phyloP scores from a whole-genome alignment of 768 basidiomycete species.

The Lentinula boryana region DNA sequence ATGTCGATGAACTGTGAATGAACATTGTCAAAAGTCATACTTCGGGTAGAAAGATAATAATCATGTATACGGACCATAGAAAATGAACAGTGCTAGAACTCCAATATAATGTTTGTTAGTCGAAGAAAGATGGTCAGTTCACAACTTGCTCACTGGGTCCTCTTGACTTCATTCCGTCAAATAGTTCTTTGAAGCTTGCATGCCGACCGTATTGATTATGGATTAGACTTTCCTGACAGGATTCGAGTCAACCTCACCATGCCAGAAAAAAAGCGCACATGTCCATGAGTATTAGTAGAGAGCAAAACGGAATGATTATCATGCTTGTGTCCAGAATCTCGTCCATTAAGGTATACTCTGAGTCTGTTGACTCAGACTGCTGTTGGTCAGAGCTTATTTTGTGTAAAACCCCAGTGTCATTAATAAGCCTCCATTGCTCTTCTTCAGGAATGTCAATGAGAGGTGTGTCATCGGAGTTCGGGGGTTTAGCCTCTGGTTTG shows the following conservation, averaged over 20 bases:
- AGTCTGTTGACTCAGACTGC: slow-evolving; percentile 12
- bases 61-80: slow-evolving; percentile 45
- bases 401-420: slow-evolving; percentile 55
- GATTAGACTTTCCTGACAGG: slow-evolving; percentile 45
- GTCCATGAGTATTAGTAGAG: slow-evolving; percentile 75
- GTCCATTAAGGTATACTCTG: slow-evolving; percentile 41
- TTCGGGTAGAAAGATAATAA: neutral
- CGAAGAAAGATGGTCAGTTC: neutral
- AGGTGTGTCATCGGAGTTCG: slow-evolving; percentile 8
- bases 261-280: slow-evolving; percentile 50
- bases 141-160: slow-evolving; percentile 57
- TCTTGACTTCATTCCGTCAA: slow-evolving; percentile 55
- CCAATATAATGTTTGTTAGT: neutral
- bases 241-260: slow-evolving; percentile 1
- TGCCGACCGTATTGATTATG: slow-evolving; percentile 72
- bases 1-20: slow-evolving; percentile 31
- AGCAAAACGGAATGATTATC: slow-evolving; percentile 69
- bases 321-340: slow-evolving; percentile 66
- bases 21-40: neutral
- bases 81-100: slow-evolving; percentile 75
- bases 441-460: slow-evolving; percentile 57
- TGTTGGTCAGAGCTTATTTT: slow-evolving; percentile 15
- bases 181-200: slow-evolving; percentile 40
- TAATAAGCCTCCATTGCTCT: slow-evolving; percentile 74
- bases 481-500: neutral